Evolutionary conservation across 352 stramenopile genomes (phyloP), one percentile per base, ranked within the genome.

Genomic region (Globisporangium cederbergense): DNA sequence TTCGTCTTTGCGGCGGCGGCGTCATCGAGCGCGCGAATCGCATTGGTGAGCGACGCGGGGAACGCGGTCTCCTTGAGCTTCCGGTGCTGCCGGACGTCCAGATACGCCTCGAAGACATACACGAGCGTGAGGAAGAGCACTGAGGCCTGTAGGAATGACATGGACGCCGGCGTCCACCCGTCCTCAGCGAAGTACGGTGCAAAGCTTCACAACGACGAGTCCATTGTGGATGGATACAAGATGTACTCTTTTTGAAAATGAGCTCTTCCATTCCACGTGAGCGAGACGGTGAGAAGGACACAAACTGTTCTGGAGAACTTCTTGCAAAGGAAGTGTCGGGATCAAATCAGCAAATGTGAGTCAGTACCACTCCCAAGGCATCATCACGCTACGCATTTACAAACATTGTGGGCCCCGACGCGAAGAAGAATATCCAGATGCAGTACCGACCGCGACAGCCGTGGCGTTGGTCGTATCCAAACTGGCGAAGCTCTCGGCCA

Each of bases 31-130:
- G 65, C 73, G 30, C 73, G 43, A 50, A 89, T 82, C 8, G 79
- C 79, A 45, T 80, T 68, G 1, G 76, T 62, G 32, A 97, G 71
- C 22, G 73, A 66, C 56, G 62, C 51, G 1, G 87, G 88, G 58
- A 93, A 88, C 30, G 62, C 59, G 18, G 71, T 96, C 62, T 96
- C 87, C 63, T 95, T 72, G 42, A 98, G 90, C 53, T 94, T 91
- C 22, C 62, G 71, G 66, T 97, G 91, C 75, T 99, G 96, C n/a
- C 84, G 84, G 13, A 88, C 67, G 68, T 98, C 89, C 54, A 99
- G 73, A 65, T 97, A 97, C 60, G 86, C 93, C 79, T 98, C 95
- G 28, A 98, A 93, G 0, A 89, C 62, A 67, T 97, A 98, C 9
- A 98, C 87, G 20, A 88, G 56, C 3, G 91, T 73, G 38, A 91